Conservation (phyloP, 1,139 yeast species). For the Tardiomyces depauwii region DNA sequence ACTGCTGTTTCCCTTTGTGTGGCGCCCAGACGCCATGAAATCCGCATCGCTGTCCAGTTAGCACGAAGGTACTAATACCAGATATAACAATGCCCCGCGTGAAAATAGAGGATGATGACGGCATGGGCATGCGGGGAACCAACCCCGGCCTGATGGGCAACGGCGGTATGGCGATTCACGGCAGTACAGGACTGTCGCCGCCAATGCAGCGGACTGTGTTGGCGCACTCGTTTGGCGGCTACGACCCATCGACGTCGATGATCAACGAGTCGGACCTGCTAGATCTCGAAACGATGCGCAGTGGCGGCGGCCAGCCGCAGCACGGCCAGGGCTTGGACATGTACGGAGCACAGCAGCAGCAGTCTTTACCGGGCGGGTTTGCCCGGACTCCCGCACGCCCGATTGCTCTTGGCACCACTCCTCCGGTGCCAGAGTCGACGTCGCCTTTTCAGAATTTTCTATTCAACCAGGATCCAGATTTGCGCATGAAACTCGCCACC, state of each 20-base stretch:
- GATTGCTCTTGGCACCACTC: conserved; percentile 13
- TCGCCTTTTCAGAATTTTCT: conserved; percentile 23
- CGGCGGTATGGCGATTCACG: not conserved
- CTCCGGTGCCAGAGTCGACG: conserved; percentile 19
- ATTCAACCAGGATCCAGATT: conserved; percentile 4
- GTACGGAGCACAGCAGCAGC: not conserved
- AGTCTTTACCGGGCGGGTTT: not conserved
- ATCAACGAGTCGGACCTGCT: conserved; percentile 22
- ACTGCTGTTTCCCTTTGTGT: too few relatives aligned
- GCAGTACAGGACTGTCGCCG: not conserved
- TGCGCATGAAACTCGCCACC: not conserved
- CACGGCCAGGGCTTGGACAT: not conserved
- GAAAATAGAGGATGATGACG: not conserved
- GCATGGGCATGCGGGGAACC: not conserved
- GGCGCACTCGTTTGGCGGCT: conserved; percentile 16
- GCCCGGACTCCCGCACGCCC: not conserved
- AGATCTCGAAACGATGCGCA: conserved; percentile 14
- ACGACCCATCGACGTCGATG: conserved; percentile 14
- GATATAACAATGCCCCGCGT: not conserved
- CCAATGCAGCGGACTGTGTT: not conserved
- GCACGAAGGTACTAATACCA: not conserved
- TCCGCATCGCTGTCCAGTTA: too few relatives aligned
- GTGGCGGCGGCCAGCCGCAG: not conserved
- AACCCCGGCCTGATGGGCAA: not conserved
- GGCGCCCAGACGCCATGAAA: too few relatives aligned